Evolutionary conservation across 306 rosid species (phyloP).

Genomic region (Castanea mollissima): DNA sequence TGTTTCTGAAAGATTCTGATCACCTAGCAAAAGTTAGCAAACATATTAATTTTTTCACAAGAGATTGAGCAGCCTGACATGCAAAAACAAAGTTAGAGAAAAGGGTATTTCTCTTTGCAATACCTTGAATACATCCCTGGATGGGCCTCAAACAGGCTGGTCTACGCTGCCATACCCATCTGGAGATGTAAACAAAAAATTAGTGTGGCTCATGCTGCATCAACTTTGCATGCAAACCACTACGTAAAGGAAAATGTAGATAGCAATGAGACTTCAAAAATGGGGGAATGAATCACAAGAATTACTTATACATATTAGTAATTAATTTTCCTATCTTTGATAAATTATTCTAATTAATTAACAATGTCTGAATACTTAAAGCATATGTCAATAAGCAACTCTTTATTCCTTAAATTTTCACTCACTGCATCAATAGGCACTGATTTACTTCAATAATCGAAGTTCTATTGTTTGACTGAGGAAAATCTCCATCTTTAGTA

Average conservation of each 20-base stretch:
- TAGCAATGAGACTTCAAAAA: neutral
- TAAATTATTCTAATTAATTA: neutral
- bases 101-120: constrained; percentile 8
- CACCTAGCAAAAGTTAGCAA: constrained; percentile 51
- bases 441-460: constrained; percentile 51
- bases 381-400: neutral
- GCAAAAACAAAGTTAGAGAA: constrained; percentile 11
- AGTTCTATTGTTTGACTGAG: constrained; percentile 36
- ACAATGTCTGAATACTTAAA: neutral
- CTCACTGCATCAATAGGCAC: constrained; percentile 75
- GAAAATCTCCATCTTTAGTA: constrained; percentile 38
- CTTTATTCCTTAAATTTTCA: constrained; percentile 17
- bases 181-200: constrained; percentile 35
- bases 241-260: neutral
- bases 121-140: constrained; percentile 67
- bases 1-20: constrained; percentile 61
- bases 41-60: neutral
- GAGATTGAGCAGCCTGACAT: constrained; percentile 9
- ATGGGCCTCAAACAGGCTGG: constrained; percentile 83
- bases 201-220: constrained; percentile 8
- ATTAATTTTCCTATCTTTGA: neutral
- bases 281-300: neutral
- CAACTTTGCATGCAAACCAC: neutral
- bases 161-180: constrained; percentile 77
- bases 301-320: neutral